Evolutionary conservation across 176 grass and related monocot species (phyloP).

Genomic region (Rhynchospora breviuscula): DNA sequence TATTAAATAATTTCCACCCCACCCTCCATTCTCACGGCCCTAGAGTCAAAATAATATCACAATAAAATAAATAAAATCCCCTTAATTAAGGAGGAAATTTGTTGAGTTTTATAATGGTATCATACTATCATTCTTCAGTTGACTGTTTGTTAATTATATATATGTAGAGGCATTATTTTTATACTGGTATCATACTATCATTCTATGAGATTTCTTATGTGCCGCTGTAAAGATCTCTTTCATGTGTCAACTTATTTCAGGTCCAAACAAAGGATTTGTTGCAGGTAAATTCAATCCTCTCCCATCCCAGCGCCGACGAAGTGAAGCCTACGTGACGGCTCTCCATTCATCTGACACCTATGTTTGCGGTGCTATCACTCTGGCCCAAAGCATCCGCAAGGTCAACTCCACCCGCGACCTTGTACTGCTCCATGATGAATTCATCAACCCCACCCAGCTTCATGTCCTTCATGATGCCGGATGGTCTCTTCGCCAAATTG

Average conservation of each 20-base stretch:
- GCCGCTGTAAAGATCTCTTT: neutral
- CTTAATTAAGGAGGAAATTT: slow-evolving; percentile 9
- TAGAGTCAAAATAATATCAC: too few relatives aligned
- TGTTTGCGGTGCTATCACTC: slow-evolving; percentile 32
- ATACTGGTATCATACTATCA: neutral
- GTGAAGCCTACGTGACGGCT: slow-evolving; percentile 30
- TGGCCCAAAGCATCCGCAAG: slow-evolving; percentile 27
- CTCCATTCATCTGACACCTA: slow-evolving; percentile 34
- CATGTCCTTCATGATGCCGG: slow-evolving; percentile 41
- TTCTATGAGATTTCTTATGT: neutral
- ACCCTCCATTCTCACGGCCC: too few relatives aligned
- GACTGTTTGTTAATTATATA: neutral
- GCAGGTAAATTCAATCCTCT: neutral
- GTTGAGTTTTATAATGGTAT: slow-evolving; percentile 31
- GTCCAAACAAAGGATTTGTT: slow-evolving; percentile 15
- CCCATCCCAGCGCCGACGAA: neutral
- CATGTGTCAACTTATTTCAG: neutral
- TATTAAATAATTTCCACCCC: too few relatives aligned
- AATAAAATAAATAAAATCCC: too few relatives aligned
- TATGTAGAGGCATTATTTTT: neutral
- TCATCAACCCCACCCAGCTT: slow-evolving; percentile 35
- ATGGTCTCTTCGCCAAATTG: slow-evolving; percentile 44
- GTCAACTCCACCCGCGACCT: slow-evolving; percentile 14
- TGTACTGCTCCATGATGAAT: slow-evolving; percentile 25
- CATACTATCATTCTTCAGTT: neutral